Evolutionary conservation across 2,329 filamentous ascomycete species (phyloP), one percentile per base, ranked within the genome.

Genomic region (Pleochaeta shiraiana): DNA sequence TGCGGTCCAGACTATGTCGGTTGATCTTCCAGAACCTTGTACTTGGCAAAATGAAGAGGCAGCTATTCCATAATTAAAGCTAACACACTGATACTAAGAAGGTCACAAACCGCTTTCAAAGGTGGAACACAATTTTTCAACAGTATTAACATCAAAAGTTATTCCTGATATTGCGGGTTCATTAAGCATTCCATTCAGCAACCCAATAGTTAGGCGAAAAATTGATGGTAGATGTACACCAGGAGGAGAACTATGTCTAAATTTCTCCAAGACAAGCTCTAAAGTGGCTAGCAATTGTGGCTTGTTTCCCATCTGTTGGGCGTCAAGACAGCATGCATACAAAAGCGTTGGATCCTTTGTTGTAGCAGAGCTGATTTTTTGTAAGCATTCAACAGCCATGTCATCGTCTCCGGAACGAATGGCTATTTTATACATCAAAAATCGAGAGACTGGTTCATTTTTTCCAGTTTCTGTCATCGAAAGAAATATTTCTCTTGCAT

Each of bases 271-370:
- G 0, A 90, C 76, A 65, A 79, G 77, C 68, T 82, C 81, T 59
- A 91, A 72, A 12, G 81, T 80, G 33, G 77, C 72, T 14, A 85
- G 75, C 1, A 84, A 81, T 67, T 85, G 82, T 0, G 76, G 67
- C 63, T 80, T 83, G 66, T 89, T 81, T 0, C 83, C 82, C 0
- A 77, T 76, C 67, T 83, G 77, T 62, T 90, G 84, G 2, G 89
- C 86, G 72, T 95, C 89, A 31, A 89, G 76, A 26, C 89, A 82
- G 69, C 90, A 95, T 0, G 89, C 87, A 68, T 91, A 90, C 0
- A 96, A 77, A 53, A 90, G 81, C 16, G 83, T 82, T 24, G 78
- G 76, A 37, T 84, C 80, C 26, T 79, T 78, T 0, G 76, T 72
- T 0, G 78, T 76, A 6, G 76, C 72, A n/a, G 77, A 77, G 64